These are phyloP conservation scores for Capsicum baccatum DNA, from an alignment of 257 asterid genomes.

Conservation along the genomic window DNA sequence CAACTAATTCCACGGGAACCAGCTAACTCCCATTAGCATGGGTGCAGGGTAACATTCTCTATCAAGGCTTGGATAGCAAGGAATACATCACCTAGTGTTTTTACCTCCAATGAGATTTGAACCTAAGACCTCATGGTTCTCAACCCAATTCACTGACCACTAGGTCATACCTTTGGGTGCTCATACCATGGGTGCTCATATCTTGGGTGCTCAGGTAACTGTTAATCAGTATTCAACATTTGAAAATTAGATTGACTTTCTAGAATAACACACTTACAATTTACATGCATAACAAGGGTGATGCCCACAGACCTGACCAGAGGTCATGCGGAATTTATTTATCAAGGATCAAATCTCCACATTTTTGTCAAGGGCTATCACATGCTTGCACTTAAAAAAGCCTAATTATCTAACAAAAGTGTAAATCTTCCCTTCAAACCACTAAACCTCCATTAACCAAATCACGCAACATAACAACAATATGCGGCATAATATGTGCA, in stretches of 20 bases:
- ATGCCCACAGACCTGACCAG: not conserved
- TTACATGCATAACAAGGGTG: constrained; percentile 2
- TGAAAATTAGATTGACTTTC: not conserved
- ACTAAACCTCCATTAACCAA: not conserved
- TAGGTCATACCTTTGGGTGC: not conserved
- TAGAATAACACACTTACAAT: not conserved
- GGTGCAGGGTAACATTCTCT: not conserved
- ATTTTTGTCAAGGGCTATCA: constrained; percentile 2
- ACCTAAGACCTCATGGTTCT: not conserved
- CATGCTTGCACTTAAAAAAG: not conserved
- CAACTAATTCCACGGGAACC: not conserved
- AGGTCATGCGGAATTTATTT: not conserved
- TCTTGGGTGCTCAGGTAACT: not conserved
- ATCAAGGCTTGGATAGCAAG: not conserved
- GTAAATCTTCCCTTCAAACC: not conserved
- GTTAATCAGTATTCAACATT: not conserved
- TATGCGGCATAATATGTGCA: constrained; percentile 3
- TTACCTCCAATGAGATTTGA: not conserved
- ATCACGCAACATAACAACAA: constrained; percentile 14
- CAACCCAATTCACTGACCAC: not conserved
- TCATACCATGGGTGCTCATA: not conserved
- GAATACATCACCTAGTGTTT: not conserved
- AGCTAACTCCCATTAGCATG: not conserved
- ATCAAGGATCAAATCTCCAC: constrained; percentile 6
- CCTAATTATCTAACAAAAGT: not conserved